phyloP scores from a whole-genome alignment of 1,284 basidiomycete species.

The Athelia psychrophila region DNA sequence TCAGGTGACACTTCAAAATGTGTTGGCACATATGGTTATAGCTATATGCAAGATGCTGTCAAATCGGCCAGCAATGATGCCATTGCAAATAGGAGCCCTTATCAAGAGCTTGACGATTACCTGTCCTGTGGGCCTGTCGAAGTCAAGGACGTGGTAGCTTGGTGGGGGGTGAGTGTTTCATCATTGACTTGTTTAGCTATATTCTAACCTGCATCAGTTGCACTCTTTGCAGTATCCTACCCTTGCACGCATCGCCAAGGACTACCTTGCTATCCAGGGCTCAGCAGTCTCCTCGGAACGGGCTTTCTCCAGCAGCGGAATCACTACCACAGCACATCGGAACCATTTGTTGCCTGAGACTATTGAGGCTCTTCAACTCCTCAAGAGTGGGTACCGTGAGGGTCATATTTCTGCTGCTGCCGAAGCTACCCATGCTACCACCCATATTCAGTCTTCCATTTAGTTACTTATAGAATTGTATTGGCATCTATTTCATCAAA shows the following conservation, averaged over 20 bases:
- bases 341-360: slow-evolving; percentile 11
- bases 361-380: slow-evolving; percentile 15
- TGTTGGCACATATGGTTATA: slow-evolving; percentile 3
- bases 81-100: neutral
- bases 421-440: neutral
- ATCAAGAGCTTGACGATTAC: slow-evolving; percentile 7
- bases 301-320: slow-evolving; percentile 15
- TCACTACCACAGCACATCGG: slow-evolving; percentile 16
- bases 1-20: neutral
- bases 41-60: slow-evolving; percentile 4
- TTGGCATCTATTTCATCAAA: neutral
- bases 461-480: neutral
- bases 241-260: slow-evolving; percentile 17
- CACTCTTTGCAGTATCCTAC: slow-evolving; percentile 8
- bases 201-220: slow-evolving; percentile 1
- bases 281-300: slow-evolving; percentile 18
- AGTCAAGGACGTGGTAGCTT: neutral
- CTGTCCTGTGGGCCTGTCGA: neutral
- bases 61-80: neutral
- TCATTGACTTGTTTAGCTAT: neutral
- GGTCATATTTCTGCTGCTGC: neutral
- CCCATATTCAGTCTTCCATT: neutral
- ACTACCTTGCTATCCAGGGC: slow-evolving; percentile 22
- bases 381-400: neutral
- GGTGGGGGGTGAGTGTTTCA: slow-evolving; percentile 18